Base-by-base conservation (phyloP, 148 eudicot species). In the Persicaria maculosa region DNA sequence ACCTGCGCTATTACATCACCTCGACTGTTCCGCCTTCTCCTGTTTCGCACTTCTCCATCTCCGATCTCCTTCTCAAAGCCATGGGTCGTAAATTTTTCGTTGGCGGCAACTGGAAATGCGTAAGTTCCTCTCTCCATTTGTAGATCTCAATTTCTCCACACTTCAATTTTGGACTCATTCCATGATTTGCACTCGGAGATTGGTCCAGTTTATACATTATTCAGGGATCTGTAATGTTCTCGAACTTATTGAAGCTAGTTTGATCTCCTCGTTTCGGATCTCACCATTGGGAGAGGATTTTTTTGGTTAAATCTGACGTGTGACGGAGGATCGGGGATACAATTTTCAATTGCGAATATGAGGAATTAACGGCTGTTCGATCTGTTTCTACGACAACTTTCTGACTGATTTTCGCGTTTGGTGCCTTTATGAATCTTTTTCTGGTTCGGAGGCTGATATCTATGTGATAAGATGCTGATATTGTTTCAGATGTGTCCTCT, bases 81-180 rank as follows among this genome's bases (percentile, higher is more conserved):
- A 84, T 86, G 87, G 76, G 80, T 44, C 76, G 89, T 73, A 86
- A 82, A 17, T 82, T 86, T 82, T 84, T 86, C 85, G 84, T 84
- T 71, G 87, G 87, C 67, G 89, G 89, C 72, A 86, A 86, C 86
- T 86, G 87, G 89, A 84, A 86, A 86, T 86, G 89, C 83, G 89
- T 86, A 84, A 16, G 78, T 69, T 48, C 64, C 69, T 31, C 43
- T 45, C 58, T 75, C 36, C 19, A 3, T 47, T 9, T 45, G 12
- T 73, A 54, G 71, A 9, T 55, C 2, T 45, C 11, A 8, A 25
- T 6, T 20, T 68, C 43, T 69, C 4, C 12, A 22, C 22, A 4
- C 22, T 59, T 31, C 22, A 44, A 45, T 16, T 59, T 43, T 45
- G n/a, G 72, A 45, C 19, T 74, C 11, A 1, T 0, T 50, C n/a